Evolutionary conservation across 2,329 filamentous ascomycete genomes (phyloP), one percentile per base, ranked within the genome.

Genomic region (Monosporascus sp.): DNA sequence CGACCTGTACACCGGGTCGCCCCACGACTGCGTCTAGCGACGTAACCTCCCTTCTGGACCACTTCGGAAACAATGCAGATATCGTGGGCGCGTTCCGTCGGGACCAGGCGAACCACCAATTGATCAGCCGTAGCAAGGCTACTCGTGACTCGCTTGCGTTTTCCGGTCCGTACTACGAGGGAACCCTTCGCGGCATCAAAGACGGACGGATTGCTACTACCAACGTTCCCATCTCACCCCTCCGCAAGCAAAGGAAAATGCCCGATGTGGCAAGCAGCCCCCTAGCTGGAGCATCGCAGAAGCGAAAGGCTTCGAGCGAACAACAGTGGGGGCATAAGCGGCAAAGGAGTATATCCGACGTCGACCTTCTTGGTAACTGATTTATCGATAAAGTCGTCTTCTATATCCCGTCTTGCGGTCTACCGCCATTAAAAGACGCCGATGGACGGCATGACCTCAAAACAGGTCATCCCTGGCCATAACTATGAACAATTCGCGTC

Each of bases 61-160:
- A 87, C 59, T 82, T 91, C 39, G 84, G 87, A 62, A 81, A 83
- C 59, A 82, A 82, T 54, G 71, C 78, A 8, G 81, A 85, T 52
- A 82, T 86, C 15, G 88, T 94, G 37, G 88, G 88, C 38, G 87
- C 89, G 1, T 95, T 94, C 76, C 88, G 88, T 52, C 82, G 76
- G 58, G 85, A 82, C 68, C 84, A 82, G 66, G 83, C 75, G 74
- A 81, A 82, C 65, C 78, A 82, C 64, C 78, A 82, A 60, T 72
- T 84, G 54, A 81, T 84, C 54, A 68, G 80, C 57, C 83, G 80
- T 70, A 81, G 79, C 63, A 79, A 82, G 62, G 81, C 80, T 22
- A 84, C 81, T 38, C 72, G 80, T 53, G 80, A 86, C 61, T 84
- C 84, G 39, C 74, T 88, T 25, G 77, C 81, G 48, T 82, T 86